These are phyloP conservation scores for Aegilops sharonensis DNA, from an alignment of 176 grass and related monocot species.

Conservation along the genomic window DNA sequence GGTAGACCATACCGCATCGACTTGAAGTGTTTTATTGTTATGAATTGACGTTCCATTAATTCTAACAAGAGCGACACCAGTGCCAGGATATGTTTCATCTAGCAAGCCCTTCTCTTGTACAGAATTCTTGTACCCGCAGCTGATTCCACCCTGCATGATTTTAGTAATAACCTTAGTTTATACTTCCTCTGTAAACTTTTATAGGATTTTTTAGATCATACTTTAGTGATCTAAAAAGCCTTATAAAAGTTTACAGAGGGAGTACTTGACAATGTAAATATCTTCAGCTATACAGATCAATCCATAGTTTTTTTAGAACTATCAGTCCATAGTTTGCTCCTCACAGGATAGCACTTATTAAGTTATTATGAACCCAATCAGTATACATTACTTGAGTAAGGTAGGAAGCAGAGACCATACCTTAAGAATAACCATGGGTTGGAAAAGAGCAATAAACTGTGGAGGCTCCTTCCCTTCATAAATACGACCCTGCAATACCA, in stretches of 20 bases:
- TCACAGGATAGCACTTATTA: background rate
- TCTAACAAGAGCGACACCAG: slow-evolving; percentile 68
- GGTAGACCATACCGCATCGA: slow-evolving; percentile 63
- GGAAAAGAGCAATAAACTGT: slow-evolving; percentile 88
- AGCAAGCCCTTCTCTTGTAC: slow-evolving; percentile 54
- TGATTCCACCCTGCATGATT: slow-evolving; percentile 72
- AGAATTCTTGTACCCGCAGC: slow-evolving; percentile 71
- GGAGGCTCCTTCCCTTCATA: slow-evolving; percentile 83
- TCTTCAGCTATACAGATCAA: background rate
- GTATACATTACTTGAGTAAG: background rate
- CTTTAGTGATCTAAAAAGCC: no score
- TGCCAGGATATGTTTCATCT: slow-evolving; percentile 84
- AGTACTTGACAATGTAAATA: background rate
- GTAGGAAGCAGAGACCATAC: slow-evolving; percentile 30
- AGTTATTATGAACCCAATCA: background rate
- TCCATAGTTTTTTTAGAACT: background rate
- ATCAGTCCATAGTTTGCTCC: slow-evolving; percentile 1
- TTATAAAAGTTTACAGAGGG: no score
- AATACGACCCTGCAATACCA: slow-evolving; percentile 69
- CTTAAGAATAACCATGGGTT: slow-evolving; percentile 94
- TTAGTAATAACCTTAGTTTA: slow-evolving; percentile 4
- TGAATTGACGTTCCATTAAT: slow-evolving; percentile 66
- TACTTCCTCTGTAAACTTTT: background rate
- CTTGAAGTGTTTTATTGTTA: slow-evolving; percentile 90
- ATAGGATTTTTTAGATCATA: no score